phyloP scores from a whole-genome alignment of 2,329 filamentous ascomycete genomes.

The Clarireedia homoeocarpa region DNA sequence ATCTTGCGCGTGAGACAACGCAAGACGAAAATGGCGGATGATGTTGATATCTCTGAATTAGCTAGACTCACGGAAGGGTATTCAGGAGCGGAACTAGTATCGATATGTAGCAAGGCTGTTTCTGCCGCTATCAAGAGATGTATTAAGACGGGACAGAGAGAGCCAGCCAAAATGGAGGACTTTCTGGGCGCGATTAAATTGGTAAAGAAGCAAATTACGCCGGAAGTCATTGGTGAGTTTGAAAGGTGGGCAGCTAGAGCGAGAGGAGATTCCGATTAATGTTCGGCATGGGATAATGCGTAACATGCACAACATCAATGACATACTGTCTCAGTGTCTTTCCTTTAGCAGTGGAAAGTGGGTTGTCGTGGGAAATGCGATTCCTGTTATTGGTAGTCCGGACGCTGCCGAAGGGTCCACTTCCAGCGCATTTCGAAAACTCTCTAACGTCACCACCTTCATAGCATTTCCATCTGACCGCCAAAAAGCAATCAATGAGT shows the following conservation, averaged over 20 bases:
- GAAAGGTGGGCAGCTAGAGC: constrained; percentile 42
- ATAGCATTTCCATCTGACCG: no score
- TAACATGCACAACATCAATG: no score
- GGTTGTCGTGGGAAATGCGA: no score
- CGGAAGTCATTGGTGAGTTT: constrained; percentile 49
- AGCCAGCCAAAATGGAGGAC: constrained; percentile 39
- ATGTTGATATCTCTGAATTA: constrained; percentile 58
- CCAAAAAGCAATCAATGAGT: no score
- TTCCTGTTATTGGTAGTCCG: no score
- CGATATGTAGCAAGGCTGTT: constrained; percentile 44
- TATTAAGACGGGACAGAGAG: constrained; percentile 32
- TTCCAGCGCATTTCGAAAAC: no score
- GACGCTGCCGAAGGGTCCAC: no score
- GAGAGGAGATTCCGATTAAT: constrained; percentile 16
- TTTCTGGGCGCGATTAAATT: constrained; percentile 36
- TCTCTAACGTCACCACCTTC: no score
- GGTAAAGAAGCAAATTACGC: constrained; percentile 51
- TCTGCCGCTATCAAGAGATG: constrained; percentile 44
- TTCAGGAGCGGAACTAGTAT: constrained; percentile 77
- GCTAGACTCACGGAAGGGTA: constrained; percentile 64
- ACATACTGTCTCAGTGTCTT: no score
- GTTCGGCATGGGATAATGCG: neutral
- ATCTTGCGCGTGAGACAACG: constrained; percentile 64
- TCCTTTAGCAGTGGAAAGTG: no score
- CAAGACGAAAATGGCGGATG: constrained; percentile 49